Evolutionary conservation across 257 asterid genomes (phyloP).

Genomic region (Nicotiana noctiflora): DNA sequence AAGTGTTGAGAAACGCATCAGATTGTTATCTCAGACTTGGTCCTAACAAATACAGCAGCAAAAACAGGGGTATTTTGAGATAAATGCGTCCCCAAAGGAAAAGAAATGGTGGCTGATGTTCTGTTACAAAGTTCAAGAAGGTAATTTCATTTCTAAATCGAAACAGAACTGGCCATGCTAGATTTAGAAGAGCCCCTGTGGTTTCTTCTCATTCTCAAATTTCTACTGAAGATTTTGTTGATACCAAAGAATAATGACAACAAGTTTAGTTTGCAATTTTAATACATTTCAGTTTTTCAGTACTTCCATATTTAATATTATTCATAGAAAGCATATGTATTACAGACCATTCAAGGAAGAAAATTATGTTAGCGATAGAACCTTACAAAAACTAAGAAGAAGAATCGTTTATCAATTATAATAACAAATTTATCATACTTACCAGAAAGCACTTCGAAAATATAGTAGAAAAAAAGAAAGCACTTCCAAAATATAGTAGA

Average conservation of each 20-base stretch:
- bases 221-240: conserved; percentile 6
- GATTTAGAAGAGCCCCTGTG: conserved; percentile 70
- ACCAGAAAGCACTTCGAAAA: neutral
- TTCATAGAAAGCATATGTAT: no score
- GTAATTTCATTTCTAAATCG: conserved; percentile 58
- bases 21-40: conserved; percentile 31
- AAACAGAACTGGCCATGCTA: conserved; percentile 84
- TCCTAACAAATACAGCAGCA: conserved; percentile 17
- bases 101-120: conserved; percentile 43
- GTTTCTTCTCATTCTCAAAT: conserved; percentile 16
- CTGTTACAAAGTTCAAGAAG: conserved; percentile 51
- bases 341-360: no score
- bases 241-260: conserved; percentile 6
- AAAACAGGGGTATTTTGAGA: conserved; percentile 2
- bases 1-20: conserved; percentile 60
- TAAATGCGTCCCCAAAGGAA: conserved; percentile 4
- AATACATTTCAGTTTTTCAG: no score
- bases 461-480: neutral
- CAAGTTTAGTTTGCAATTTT: no score
- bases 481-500: neutral
- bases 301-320: no score
- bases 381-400: no score
- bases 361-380: no score
- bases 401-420: no score
- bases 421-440: no score